Conservation (phyloP, 2,329 filamentous ascomycete genomes). For the Penicillium sp. region DNA sequence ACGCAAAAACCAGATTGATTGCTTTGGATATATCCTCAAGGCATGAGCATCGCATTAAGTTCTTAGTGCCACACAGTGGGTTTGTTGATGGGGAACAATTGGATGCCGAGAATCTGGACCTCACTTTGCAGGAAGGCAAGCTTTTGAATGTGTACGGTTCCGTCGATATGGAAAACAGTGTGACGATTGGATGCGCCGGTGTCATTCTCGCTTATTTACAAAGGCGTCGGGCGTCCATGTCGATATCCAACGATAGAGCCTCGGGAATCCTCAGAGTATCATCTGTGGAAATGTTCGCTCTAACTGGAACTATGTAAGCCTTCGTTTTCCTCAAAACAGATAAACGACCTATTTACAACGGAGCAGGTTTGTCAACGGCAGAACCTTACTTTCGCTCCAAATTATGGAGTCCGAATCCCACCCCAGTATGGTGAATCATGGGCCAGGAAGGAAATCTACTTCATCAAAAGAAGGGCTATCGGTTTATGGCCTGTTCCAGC, state of each 20-base stretch:
- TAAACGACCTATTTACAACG: no score
- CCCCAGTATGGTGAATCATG: constrained; percentile 70
- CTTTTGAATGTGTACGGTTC: constrained; percentile 60
- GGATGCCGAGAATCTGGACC: constrained; percentile 35
- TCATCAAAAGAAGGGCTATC: constrained; percentile 73
- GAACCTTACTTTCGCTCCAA: constrained; percentile 73
- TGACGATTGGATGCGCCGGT: constrained; percentile 78
- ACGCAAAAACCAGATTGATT: constrained; percentile 58
- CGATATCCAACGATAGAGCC: no score
- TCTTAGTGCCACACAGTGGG: constrained; percentile 56
- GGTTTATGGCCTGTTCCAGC: constrained; percentile 71
- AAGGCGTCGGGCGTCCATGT: no score
- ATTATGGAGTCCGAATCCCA: constrained; percentile 75
- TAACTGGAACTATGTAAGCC: no score
- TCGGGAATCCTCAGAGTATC: no score
- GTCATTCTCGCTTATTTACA: constrained; percentile 75
- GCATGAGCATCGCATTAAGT: constrained; percentile 43
- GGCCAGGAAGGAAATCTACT: constrained; percentile 51
- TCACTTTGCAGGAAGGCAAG: constrained; percentile 53
- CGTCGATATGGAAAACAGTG: constrained; percentile 63
- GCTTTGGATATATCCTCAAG: constrained; percentile 48
- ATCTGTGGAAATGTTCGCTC: no score
- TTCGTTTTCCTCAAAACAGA: no score
- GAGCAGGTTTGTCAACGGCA: no score
- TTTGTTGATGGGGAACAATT: constrained; percentile 37